Evolutionary conservation across 2,329 filamentous ascomycete genomes (phyloP).

Genomic region (Beauveria australis): DNA sequence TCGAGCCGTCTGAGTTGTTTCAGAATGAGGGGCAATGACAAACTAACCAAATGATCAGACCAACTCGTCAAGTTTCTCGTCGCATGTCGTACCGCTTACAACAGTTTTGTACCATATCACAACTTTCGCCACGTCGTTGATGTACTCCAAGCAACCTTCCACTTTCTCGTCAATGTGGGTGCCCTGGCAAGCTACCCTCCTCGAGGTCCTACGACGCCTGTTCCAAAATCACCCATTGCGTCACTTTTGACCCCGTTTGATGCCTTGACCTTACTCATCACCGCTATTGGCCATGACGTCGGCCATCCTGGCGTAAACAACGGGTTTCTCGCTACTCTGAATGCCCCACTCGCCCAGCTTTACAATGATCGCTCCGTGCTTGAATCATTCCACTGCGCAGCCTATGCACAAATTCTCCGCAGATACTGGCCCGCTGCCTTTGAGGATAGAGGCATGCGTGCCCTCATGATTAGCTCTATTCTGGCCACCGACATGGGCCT

Average conservation of each 20-base stretch:
- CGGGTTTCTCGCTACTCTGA: conserved; percentile 84
- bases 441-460: conserved; percentile 69
- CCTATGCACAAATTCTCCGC: conserved; percentile 90
- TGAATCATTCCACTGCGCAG: conserved; percentile 95
- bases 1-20: background rate
- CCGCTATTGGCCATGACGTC: conserved; percentile 96
- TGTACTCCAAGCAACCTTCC: conserved; percentile 87
- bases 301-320: conserved; percentile 98
- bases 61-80: conserved; percentile 79
- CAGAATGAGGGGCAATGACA: background rate
- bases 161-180: conserved; percentile 76
- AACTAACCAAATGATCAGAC: conserved; percentile 45
- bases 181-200: conserved; percentile 60
- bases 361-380: conserved; percentile 97
- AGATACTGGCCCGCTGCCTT: conserved; percentile 85
- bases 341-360: conserved; percentile 84
- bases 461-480: conserved; percentile 94
- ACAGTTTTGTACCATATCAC: conserved; percentile 92
- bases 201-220: conserved; percentile 15
- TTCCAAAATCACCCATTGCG: conserved; percentile 56
- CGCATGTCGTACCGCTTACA: conserved; percentile 88
- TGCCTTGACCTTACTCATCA: conserved; percentile 79
- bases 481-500: conserved; percentile 95
- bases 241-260: conserved; percentile 77
- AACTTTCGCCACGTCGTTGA: conserved; percentile 98